Conservation (phyloP, 2,329 filamentous ascomycete genomes). For the Sclerotinia subarctica region DNA sequence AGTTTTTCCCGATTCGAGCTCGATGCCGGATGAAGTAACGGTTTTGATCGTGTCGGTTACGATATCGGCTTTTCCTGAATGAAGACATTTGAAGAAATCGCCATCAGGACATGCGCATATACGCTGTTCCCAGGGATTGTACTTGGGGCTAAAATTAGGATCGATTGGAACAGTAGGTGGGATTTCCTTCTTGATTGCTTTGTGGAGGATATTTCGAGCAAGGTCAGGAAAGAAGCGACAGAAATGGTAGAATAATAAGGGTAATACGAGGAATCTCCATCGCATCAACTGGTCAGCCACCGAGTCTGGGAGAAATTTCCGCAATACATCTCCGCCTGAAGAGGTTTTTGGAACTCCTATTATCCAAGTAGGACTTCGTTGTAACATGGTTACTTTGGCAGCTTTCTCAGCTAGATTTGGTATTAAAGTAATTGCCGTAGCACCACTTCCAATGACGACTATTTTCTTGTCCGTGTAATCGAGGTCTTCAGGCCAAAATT, state of each 20-base stretch:
- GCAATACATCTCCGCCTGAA: slow-evolving; percentile 1
- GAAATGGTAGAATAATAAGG: slow-evolving; percentile 48
- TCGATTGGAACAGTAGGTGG: slow-evolving; percentile 53
- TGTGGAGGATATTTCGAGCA: slow-evolving; percentile 48
- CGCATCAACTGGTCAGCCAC: slow-evolving; percentile 44
- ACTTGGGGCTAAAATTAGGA: slow-evolving; percentile 62
- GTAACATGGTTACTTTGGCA: slow-evolving; percentile 69
- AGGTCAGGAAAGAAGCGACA: slow-evolving; percentile 52
- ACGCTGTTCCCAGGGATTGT: slow-evolving; percentile 70
- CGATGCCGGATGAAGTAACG: slow-evolving; percentile 48
- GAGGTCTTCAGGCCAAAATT: slow-evolving; percentile 68
- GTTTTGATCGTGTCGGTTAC: slow-evolving; percentile 53
- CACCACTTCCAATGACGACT: slow-evolving; percentile 48
- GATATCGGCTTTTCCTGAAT: slow-evolving; percentile 45
- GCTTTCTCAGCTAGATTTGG: slow-evolving; percentile 65
- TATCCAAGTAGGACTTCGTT: slow-evolving; percentile 72
- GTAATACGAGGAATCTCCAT: slow-evolving; percentile 48
- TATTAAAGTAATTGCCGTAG: slow-evolving; percentile 73
- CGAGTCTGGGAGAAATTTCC: slow-evolving; percentile 42
- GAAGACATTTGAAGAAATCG: slow-evolving; percentile 54
- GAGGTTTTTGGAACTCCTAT: slow-evolving; percentile 42
- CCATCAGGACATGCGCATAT: slow-evolving; percentile 63
- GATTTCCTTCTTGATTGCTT: slow-evolving; percentile 47
- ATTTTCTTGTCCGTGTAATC: slow-evolving; percentile 57
- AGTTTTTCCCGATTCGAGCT: slow-evolving; percentile 31